Base-by-base conservation (phyloP, 805 yeast genomes). In the Blastobotrys muscicola region DNA sequence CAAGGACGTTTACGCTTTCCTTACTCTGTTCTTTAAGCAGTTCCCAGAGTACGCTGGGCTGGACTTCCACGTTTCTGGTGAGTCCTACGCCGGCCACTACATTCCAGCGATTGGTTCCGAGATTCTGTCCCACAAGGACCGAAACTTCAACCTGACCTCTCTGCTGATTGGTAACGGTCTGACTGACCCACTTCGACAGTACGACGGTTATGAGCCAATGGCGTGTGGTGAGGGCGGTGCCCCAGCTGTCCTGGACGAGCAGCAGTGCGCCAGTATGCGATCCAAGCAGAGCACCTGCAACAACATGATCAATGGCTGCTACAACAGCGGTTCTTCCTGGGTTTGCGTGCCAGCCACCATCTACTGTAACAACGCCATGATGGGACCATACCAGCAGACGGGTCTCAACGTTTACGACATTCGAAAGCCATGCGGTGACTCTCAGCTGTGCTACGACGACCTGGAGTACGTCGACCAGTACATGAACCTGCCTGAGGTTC, bases 21-120 rank as follows among this genome's bases (percentile, higher is more conserved):
- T 92, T 58, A 82, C 82, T 57, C 70, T 90, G 55, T 87, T 90
- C 69, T 90, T 82, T 72, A 78, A 81, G 61, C 80, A 83, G 56
- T 87, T 85, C 72, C 94, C 96, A 39, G 77, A 85, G 61, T 80
- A 80, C 64, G 57, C 70, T 41, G 64, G 71, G 45, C 85, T 53
- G 81, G 82, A 92, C 86, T 85, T 87, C 79, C 95, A 86, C 65
- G 83, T 87, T 61, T 82, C 95, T 40, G 97, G 97, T 55, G 97
- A 87, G 64, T 84, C 94, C 12, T 87, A 89, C 59, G 97, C 90
- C 23, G 97, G 97, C 42, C 95, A 86, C 64, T 89, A 90, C 68
- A 82, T 90, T 52, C 98, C 98, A 12, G 85, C 75, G n/a, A 84
- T 77, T 54, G 82, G 80, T 38, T 68, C 70, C 39, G 80, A 76